Conservation (phyloP, 495 filamentous ascomycete genomes). For the Hypoxylon lenormandii region DNA sequence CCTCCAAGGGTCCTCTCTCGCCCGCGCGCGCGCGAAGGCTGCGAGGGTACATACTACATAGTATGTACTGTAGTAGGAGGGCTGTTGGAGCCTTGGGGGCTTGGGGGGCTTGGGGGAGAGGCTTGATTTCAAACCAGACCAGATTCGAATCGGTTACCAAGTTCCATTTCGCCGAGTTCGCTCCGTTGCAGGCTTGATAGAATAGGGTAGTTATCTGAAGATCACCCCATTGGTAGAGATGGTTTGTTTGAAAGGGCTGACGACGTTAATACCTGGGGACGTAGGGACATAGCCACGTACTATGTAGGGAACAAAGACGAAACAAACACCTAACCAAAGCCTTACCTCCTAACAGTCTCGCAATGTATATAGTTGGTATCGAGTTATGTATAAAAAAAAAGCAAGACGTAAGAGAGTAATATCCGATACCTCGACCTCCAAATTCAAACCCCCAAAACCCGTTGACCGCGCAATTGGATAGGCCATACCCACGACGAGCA, state of each 20-base stretch:
- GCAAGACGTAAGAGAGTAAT: conserved; percentile 5
- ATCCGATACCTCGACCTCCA: neutral
- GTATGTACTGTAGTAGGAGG: no score
- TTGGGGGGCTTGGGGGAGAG: conserved; percentile 21
- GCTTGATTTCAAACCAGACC: conserved; percentile 45
- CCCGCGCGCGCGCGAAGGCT: conserved; percentile 5
- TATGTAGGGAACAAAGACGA: conserved; percentile 13
- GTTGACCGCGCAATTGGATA: no score
- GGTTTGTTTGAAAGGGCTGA: conserved; percentile 1
- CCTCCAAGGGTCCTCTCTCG: conserved; percentile 32
- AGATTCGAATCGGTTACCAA: conserved; percentile 42
- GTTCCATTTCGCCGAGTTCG: conserved; percentile 48
- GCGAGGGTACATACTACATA: no score
- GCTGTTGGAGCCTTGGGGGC: conserved; percentile 28
- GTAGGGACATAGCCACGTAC: no score
- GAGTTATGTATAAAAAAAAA: neutral
- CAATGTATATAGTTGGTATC: neutral
- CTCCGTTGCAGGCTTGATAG: conserved; percentile 31
- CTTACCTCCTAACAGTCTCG: conserved; percentile 8
- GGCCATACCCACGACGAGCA: conserved; percentile 1
- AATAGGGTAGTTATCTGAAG: conserved; percentile 32
- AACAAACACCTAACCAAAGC: neutral
- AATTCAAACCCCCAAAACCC: no score
- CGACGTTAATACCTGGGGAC: no score
- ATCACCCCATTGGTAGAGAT: conserved; percentile 27